Evolutionary conservation across 1,139 yeast genomes (phyloP).

Genomic region (Kurtzmaniella quercitrusa): DNA sequence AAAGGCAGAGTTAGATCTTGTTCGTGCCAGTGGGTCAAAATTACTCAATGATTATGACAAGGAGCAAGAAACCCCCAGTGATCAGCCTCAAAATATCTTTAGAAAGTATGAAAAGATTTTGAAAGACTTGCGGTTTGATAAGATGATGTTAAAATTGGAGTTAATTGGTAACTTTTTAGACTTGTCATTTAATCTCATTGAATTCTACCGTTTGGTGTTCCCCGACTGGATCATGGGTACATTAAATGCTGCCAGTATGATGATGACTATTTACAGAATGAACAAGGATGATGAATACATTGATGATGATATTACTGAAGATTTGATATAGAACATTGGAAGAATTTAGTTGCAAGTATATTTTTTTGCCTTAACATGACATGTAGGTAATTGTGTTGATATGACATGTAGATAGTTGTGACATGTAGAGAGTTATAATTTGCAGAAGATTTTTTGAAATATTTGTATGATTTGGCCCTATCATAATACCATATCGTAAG

Average conservation of each 20-base stretch:
- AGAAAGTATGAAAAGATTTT: slow-evolving; percentile 38
- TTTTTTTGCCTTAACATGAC: no score
- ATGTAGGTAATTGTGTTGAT: no score
- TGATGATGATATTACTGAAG: slow-evolving; percentile 46
- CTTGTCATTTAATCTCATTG: slow-evolving; percentile 39
- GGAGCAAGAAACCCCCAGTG: slow-evolving; percentile 3
- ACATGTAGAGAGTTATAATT: no score
- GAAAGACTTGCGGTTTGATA: slow-evolving; percentile 42
- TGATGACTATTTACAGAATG: slow-evolving; percentile 49
- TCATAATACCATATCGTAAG: no score
- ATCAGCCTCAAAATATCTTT: slow-evolving; percentile 14
- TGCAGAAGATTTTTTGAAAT: no score
- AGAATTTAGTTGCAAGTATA: no score
- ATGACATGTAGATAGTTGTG: no score
- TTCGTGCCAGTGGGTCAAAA: slow-evolving; percentile 21
- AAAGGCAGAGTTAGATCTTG: slow-evolving; percentile 31
- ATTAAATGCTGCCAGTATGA: slow-evolving; percentile 44
- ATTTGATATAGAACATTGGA: slow-evolving; percentile 23
- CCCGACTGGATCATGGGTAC: slow-evolving; percentile 44
- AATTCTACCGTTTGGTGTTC: slow-evolving; percentile 31
- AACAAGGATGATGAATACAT: slow-evolving; percentile 47
- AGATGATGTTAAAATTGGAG: slow-evolving; percentile 40
- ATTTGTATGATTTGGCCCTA: no score
- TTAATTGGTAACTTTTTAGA: slow-evolving; percentile 43
- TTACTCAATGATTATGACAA: slow-evolving; percentile 21